A percentile compares a stretch with the other conserved stretches of the same genome.
phyloP scores from a whole-genome alignment of 257 asterid species.

The Lycium barbarum region DNA sequence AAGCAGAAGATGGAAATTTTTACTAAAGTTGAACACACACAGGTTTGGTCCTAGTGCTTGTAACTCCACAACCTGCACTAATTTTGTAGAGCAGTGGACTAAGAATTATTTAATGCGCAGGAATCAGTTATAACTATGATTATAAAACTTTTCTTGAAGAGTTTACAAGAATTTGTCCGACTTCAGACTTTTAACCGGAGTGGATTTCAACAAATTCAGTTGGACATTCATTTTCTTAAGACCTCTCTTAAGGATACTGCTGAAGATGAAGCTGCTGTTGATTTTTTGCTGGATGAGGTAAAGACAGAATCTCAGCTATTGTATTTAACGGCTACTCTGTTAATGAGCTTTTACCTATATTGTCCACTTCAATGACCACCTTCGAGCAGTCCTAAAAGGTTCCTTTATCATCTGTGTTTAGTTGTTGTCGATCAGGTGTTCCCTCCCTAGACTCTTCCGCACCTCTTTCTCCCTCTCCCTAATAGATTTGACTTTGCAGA shows the following conservation, averaged over 20 bases:
- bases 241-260: constrained; percentile 67
- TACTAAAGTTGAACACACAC: constrained; percentile 83
- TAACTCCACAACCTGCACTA: neutral
- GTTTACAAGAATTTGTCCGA: constrained; percentile 91
- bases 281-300: constrained; percentile 98
- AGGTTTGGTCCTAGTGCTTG: constrained; percentile 60
- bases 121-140: constrained; percentile 79
- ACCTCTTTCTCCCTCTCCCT: neutral
- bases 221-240: constrained; percentile 90
- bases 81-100: constrained; percentile 8
- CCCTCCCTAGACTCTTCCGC: neutral
- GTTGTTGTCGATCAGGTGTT: neutral
- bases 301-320: constrained; percentile 18
- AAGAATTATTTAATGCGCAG: constrained; percentile 52
- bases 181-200: constrained; percentile 95
- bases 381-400: neutral
- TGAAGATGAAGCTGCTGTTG: constrained; percentile 91
- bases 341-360: neutral
- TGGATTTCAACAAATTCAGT: constrained; percentile 96
- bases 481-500: constrained; percentile 12
- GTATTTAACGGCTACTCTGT: neutral
- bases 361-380: neutral
- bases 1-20: constrained; percentile 98
- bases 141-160: constrained; percentile 81
- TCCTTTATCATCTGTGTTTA: neutral